Conservation (phyloP, 2,329 filamentous ascomycete species). For the Aureobasidium sp. region DNA sequence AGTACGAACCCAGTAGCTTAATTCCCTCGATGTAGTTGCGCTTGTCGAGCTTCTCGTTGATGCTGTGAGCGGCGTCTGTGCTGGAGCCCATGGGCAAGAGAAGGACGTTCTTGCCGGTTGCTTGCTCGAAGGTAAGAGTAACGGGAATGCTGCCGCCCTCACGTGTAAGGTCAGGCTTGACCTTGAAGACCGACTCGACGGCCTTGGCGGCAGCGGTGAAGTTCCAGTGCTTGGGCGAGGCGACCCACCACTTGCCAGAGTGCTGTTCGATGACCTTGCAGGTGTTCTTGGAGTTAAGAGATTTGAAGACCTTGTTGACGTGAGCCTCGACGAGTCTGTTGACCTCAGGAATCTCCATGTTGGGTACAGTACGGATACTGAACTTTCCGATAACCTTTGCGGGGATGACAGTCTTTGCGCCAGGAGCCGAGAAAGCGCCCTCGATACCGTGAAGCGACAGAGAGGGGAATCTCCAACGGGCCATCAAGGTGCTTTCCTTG, state of each 20-base stretch:
- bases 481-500: constrained; percentile 92
- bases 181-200: constrained; percentile 89
- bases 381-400: constrained; percentile 98
- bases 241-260: constrained; percentile 97
- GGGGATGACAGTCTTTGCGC: constrained; percentile 96
- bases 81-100: constrained; percentile 95
- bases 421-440: constrained; percentile 85
- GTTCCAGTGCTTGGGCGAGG: constrained; percentile 98
- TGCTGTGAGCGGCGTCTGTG: constrained; percentile 92
- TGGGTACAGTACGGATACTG: constrained; percentile 91
- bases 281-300: constrained; percentile 86
- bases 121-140: constrained; percentile 93
- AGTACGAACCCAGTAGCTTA: constrained; percentile 87
- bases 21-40: constrained; percentile 97
- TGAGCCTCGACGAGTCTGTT: constrained; percentile 79
- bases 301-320: constrained; percentile 75
- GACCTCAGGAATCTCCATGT: constrained; percentile 91
- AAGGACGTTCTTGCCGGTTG: constrained; percentile 94
- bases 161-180: constrained; percentile 88
- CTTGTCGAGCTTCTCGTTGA: constrained; percentile 97
- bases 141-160: constrained; percentile 97
- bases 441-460: constrained; percentile 92
- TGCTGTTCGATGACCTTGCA: constrained; percentile 77
- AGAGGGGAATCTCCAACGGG: constrained; percentile 89
- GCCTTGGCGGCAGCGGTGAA: constrained; percentile 91